Base-by-base conservation (phyloP, 2,329 filamentous ascomycete species). In the Phaeoacremonium minimum region DNA sequence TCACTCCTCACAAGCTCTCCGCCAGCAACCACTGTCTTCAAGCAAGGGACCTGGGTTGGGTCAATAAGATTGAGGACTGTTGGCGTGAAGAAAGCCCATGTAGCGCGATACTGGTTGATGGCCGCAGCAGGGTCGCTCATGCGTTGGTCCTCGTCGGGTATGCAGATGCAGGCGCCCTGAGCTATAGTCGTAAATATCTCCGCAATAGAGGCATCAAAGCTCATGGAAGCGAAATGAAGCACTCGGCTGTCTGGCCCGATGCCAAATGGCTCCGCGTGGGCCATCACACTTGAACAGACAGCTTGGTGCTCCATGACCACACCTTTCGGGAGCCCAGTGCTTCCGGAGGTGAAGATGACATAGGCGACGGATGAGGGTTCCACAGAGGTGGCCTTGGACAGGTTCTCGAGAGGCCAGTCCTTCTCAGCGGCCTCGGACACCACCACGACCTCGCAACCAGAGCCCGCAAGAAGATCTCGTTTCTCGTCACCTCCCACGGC, bases 1-100 rank as follows among this genome's bases (percentile, higher is more conserved):
- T 66, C 66, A 0, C 67, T 58, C 0, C 72, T 75, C 40, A 80
- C 72, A 5, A 69, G 65, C 48, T 76, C 72, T 8, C 72, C 72
- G 7, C 69, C 71, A 8, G 36, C 17, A 16, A 41, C 13, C 11
- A 46, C 18, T 14, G 18, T 28, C 26, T 37, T 32, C 26, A 46
- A 18, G 3, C 11, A 19, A 4, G 44, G 44, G 11, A 41, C 14
- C 4, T 42, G 38, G 9, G 14, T 31, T 5, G 44, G 43, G 13
- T 17, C 6, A 13, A 46, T 12, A 12, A 41, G 12, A 6, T 16
- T 17, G 9, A 37, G 35, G 12, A 38, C 36, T 4, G 34, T 41
- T 2, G 42, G 42, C 2, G 36, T 39, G 12, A 42, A 22, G 30
- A 32, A 33, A 2, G 29, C 38, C 35, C 38, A 32, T 19, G 48